Conservation (phyloP, 1,284 basidiomycete genomes). For the Cryptococcus jaspeensis region DNA sequence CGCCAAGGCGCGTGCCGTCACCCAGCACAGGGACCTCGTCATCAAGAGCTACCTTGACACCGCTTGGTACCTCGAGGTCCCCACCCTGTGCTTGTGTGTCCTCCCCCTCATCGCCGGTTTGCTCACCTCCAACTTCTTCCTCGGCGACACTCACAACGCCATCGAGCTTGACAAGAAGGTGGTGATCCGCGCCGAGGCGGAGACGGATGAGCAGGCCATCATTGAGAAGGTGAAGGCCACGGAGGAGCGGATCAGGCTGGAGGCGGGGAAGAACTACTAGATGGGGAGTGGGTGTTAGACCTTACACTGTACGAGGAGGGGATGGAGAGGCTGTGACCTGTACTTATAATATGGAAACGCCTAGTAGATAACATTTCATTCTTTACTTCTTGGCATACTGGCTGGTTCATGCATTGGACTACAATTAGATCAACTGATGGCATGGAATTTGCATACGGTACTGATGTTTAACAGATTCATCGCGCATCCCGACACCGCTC, state of each 20-base stretch:
- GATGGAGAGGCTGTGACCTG: too few species aligned
- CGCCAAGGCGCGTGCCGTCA: slow-evolving; percentile 16
- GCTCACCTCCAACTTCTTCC: slow-evolving; percentile 34
- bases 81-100: slow-evolving; percentile 26
- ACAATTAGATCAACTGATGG: too few species aligned
- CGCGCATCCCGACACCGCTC: too few species aligned
- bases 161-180: slow-evolving; percentile 35
- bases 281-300: too few species aligned
- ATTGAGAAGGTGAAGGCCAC: slow-evolving; percentile 16
- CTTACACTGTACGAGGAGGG: too few species aligned
- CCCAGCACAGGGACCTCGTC: slow-evolving; percentile 25
- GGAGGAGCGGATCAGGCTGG: slow-evolving; percentile 17
- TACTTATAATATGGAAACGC: too few species aligned
- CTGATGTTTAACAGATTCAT: too few species aligned
- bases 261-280: slow-evolving; percentile 2
- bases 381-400: too few species aligned
- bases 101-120: slow-evolving; percentile 25
- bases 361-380: too few species aligned
- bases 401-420: too few species aligned
- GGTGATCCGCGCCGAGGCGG: slow-evolving; percentile 17
- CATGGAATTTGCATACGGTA: too few species aligned
- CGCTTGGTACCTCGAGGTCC: slow-evolving; percentile 26
- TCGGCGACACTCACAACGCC: slow-evolving; percentile 37
- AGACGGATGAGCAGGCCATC: slow-evolving; percentile 21
- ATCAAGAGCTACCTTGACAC: slow-evolving; percentile 34